Conservation (phyloP, 306 rosid species). For the Cucumis sativus region Cucumber_9930_V3 NC_026656.2:4854501-4855000, state of each 20-base stretch:
- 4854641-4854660: neutral
- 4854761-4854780: neutral
- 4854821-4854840: neutral
- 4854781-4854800: too few species aligned
- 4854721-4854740: conserved; percentile 1
- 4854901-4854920: too few species aligned
- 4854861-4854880: too few species aligned
- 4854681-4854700: conserved; percentile 5
- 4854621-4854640: conserved; percentile 1
- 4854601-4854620: conserved; percentile 6
- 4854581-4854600: neutral
- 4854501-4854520: neutral
- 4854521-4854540: too few species aligned
- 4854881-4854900: neutral
- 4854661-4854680: neutral
- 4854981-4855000: too few species aligned
- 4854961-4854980: too few species aligned
- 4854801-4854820: too few species aligned
- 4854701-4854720: neutral
- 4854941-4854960: too few species aligned
- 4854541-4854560: neutral
- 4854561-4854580: neutral
- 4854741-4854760: neutral
- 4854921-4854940: too few species aligned
- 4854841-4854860: neutral